Percentiles rank a stretch among this genome's conserved stretches.
Conservation (phyloP, 208 protist genomes). For the Vickermania ingenoplastis region DNA sequence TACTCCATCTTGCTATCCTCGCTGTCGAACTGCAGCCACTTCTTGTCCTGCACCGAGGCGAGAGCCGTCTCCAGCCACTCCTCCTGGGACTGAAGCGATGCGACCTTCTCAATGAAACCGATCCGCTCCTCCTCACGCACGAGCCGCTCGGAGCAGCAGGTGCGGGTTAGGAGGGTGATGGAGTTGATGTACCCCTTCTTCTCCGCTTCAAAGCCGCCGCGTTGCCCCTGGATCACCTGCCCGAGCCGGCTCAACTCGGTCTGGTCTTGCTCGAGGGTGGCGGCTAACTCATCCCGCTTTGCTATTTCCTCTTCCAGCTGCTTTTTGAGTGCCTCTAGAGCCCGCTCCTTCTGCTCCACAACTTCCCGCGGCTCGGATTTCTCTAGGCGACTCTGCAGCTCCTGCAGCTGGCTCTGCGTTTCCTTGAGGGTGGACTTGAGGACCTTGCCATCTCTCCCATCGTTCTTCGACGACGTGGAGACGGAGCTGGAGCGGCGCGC, state of each 20-base stretch:
- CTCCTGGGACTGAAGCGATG: not conserved
- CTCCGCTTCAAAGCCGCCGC: not conserved
- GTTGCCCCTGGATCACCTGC: not conserved
- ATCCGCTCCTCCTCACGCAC: not conserved
- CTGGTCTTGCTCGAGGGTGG: not conserved
- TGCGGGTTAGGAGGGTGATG: not conserved
- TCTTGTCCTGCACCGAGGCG: not conserved
- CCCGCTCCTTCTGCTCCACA: not conserved
- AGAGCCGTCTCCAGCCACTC: not conserved
- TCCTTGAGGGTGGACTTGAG: not conserved
- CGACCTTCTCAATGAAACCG: not conserved
- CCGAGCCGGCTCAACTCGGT: not conserved
- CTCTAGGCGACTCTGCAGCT: constrained; percentile 10
- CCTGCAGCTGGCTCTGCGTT: constrained; percentile 14
- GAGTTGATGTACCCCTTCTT: not conserved
- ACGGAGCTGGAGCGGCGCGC: not conserved
- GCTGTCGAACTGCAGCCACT: not conserved
- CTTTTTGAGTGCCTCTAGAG: not conserved
- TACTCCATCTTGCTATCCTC: not conserved
- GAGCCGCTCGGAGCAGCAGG: not conserved
- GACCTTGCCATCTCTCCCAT: not conserved
- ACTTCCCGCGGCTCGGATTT: not conserved
- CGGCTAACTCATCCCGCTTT: not conserved
- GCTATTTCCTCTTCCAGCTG: not conserved
- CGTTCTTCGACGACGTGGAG: not conserved